Evolutionary conservation across 2,329 filamentous ascomycete species (phyloP), one percentile per base, ranked within the genome.

Genomic region (Trichoderma sp.): DNA sequence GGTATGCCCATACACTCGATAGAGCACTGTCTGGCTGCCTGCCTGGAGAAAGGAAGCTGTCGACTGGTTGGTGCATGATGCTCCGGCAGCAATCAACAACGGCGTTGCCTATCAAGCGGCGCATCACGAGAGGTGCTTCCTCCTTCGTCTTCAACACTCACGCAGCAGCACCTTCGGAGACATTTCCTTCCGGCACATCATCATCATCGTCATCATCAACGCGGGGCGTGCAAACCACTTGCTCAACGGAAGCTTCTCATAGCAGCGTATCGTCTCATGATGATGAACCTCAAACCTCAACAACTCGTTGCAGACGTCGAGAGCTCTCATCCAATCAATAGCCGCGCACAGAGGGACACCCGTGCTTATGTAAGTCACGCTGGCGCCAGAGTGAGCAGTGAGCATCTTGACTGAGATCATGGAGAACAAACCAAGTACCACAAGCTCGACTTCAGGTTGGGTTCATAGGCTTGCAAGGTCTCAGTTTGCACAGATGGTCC

Each of bases 321-420:
- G 10, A 34, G 26, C 26, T 50, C 30, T 57, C 30, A 52, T 51
- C 61, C 61, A 63, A 63, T 63, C 52, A 10, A 57, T 63, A 63
- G 44, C 52, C 51, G 61, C 61, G 61, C 61, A 30, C 30, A 41
- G 15, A 19, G 7, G 3, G 14, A 24, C 28, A 14, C 19, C 28
- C 24, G 4, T 9, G 43, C 51, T 63, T 52, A 48, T 47, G 26
- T 55, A 55, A 63, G 19, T 12, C 12, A 12, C 57, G 4, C 45
- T 26, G 12, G 47, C 17, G 17, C 45, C 3, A 21, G 12, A 24
- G 9, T 24, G 19, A 47, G 24, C 26, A 7, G 5, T 26, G 17
- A 17, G 21, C 21, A 24, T 3, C 21, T 28, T 26, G 9, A 52
- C 15, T 15, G 21, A 44, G 34, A 52, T 43, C n/a, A 28, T 34